Evolutionary conservation across 805 yeast species (phyloP).

Genomic region (Pichia paraexigua): DNA sequence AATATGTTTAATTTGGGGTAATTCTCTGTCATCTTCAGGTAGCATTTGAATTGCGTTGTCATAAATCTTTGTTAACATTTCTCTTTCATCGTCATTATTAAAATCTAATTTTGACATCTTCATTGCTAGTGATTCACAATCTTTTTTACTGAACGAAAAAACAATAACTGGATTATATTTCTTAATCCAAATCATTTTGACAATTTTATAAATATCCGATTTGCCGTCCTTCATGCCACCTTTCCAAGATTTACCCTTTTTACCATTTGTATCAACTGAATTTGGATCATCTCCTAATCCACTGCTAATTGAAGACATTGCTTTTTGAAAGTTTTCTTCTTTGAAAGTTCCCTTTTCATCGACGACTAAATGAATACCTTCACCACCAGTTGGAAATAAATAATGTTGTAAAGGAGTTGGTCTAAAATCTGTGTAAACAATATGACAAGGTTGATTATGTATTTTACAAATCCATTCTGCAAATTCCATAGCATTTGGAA

Average conservation of each 20-base stretch:
- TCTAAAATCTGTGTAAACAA: constrained; percentile 96
- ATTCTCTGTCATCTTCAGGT: constrained; percentile 83
- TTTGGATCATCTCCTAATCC: constrained; percentile 78
- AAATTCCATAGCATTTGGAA: constrained; percentile 96
- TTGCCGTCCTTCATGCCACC: constrained; percentile 63
- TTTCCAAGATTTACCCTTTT: constrained; percentile 65
- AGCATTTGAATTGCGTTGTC: constrained; percentile 80
- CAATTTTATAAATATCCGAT: constrained; percentile 91
- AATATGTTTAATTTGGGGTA: constrained; percentile 91
- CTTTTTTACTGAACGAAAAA: constrained; percentile 95
- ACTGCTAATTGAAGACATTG: constrained; percentile 89
- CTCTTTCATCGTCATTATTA: constrained; percentile 90
- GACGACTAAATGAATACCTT: constrained; percentile 94
- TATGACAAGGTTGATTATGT: constrained; percentile 95
- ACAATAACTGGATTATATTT: constrained; percentile 97
- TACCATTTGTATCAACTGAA: constrained; percentile 41
- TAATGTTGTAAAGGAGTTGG: constrained; percentile 98
- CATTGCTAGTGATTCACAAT: constrained; percentile 89
- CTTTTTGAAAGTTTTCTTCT: constrained; percentile 97
- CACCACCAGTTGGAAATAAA: constrained; percentile 96
- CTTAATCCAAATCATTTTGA: constrained; percentile 95
- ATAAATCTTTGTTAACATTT: constrained; percentile 81
- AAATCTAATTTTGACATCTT: constrained; percentile 95
- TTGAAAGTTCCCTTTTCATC: constrained; percentile 95
- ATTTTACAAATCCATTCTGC: constrained; percentile 98